Conservation (phyloP, 78 protist species). For the Planoprotostelium fungivorum region DNA sequence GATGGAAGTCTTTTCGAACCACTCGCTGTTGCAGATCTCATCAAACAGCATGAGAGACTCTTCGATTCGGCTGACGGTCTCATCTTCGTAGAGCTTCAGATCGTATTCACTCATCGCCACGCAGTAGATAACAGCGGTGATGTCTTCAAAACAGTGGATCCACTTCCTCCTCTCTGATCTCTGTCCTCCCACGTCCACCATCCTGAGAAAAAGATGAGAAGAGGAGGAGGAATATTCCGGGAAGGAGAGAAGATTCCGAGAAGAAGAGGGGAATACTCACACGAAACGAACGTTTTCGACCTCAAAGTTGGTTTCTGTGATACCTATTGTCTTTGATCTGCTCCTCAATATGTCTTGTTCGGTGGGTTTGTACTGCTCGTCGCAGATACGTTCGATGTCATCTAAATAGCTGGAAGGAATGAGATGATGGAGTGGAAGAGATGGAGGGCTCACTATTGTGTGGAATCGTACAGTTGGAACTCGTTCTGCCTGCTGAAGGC, state of each 20-base stretch:
- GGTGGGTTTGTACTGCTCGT: slow-evolving; percentile 64
- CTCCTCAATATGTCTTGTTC: slow-evolving; percentile 69
- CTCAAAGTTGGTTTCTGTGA: slow-evolving; percentile 63
- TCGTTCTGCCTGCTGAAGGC: slow-evolving; percentile 69
- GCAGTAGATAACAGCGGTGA: slow-evolving; percentile 79
- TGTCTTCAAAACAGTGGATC: slow-evolving; percentile 85
- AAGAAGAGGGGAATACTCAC: slow-evolving; percentile 1
- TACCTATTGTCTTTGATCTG: slow-evolving; percentile 76
- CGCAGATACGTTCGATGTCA: slow-evolving; percentile 47
- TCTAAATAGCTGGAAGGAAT: slow-evolving; percentile 42
- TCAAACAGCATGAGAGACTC: slow-evolving; percentile 64
- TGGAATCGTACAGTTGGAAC: slow-evolving; percentile 84
- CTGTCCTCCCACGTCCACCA: slow-evolving; percentile 92
- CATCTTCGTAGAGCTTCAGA: slow-evolving; percentile 63
- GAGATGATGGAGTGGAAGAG: neutral
- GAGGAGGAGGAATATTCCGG: neutral
- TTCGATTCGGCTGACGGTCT: slow-evolving; percentile 65
- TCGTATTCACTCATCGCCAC: slow-evolving; percentile 68
- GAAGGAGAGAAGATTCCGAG: neutral
- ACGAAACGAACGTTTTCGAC: slow-evolving; percentile 45
- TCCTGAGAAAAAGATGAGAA: slow-evolving; percentile 9
- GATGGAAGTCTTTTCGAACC: slow-evolving; percentile 73
- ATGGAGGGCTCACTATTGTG: neutral
- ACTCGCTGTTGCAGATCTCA: slow-evolving; percentile 68
- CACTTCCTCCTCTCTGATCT: slow-evolving; percentile 86